These are phyloP conservation scores for Francoa sonchifolia DNA, from an alignment of 441 rosid genomes.

Conservation along the genomic window DNA sequence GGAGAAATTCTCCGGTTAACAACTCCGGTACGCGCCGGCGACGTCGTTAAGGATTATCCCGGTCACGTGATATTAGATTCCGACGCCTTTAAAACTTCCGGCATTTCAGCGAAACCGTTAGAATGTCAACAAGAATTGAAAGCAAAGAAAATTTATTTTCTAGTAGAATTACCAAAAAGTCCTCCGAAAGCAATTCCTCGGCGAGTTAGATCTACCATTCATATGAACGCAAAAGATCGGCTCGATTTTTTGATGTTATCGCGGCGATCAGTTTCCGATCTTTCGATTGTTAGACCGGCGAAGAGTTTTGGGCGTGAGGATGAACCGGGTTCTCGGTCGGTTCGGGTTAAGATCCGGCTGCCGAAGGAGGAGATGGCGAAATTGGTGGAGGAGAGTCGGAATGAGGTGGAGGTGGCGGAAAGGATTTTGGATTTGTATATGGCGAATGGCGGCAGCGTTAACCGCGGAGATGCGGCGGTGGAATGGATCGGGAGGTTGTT, in stretches of 20 bases:
- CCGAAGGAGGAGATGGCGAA: constrained; percentile 36
- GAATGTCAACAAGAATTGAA: constrained; percentile 33
- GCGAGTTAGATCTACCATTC: constrained; percentile 37
- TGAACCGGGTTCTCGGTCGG: constrained; percentile 2
- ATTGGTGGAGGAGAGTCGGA: constrained; percentile 40
- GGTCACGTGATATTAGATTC: constrained; percentile 46
- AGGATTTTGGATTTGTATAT: constrained; percentile 32
- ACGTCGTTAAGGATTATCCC: constrained; percentile 39
- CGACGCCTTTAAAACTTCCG: constrained; percentile 38
- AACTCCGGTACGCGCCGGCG: constrained; percentile 31
- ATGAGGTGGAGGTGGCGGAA: constrained; percentile 36
- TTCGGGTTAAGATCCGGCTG: constrained; percentile 39
- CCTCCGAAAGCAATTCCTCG: constrained; percentile 33
- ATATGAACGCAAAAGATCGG: constrained; percentile 52
- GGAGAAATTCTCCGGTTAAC: constrained; percentile 41
- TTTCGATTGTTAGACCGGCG: constrained; percentile 17
- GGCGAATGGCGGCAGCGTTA: constrained; percentile 14
- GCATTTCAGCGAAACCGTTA: constrained; percentile 45
- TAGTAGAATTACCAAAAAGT: constrained; percentile 43
- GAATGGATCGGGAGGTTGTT: neutral
- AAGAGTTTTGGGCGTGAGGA: constrained; percentile 7
- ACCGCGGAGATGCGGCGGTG: neutral
- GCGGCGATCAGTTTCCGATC: constrained; percentile 41
- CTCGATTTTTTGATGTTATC: constrained; percentile 48
- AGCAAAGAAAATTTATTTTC: constrained; percentile 38